phyloP scores from a whole-genome alignment of 2,329 filamentous ascomycete species.

The Penicillium sp. region DNA sequence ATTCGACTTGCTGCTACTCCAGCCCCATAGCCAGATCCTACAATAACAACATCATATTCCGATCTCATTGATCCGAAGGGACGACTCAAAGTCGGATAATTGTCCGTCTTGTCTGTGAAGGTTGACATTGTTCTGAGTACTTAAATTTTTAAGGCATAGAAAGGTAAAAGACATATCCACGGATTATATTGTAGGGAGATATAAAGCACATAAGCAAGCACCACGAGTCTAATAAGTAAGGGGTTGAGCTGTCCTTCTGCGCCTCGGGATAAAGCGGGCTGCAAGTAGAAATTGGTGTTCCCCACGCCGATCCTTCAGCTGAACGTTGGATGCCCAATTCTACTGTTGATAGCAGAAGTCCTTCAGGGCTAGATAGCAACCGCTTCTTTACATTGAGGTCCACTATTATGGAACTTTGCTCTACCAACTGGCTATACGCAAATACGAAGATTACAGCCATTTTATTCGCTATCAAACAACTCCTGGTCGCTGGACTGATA shows the following conservation, averaged over 20 bases:
- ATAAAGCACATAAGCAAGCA: background rate
- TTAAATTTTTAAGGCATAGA: background rate
- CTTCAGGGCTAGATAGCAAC: no score
- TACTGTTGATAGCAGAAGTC: no score
- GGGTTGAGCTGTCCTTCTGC: no score
- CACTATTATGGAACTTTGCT: background rate
- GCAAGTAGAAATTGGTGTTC: no score
- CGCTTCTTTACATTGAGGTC: background rate
- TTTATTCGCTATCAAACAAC: background rate
- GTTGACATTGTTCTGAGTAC: background rate
- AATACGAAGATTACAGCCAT: no score
- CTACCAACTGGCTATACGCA: background rate
- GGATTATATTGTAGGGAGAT: no score
- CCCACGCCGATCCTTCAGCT: no score
- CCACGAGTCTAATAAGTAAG: no score
- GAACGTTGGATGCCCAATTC: no score
- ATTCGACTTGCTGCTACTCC: slow-evolving; percentile 64
- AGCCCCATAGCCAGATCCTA: slow-evolving; percentile 68
- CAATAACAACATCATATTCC: slow-evolving; percentile 63
- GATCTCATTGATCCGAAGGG: slow-evolving; percentile 4
- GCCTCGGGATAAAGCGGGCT: no score
- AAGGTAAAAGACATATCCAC: background rate
- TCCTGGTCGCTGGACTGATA: background rate
- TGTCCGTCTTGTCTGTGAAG: background rate
- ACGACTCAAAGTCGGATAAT: slow-evolving; percentile 9